Evolutionary conservation across 768 basidiomycete genomes (phyloP).

Genomic region (Nidula microcarpa): DNA sequence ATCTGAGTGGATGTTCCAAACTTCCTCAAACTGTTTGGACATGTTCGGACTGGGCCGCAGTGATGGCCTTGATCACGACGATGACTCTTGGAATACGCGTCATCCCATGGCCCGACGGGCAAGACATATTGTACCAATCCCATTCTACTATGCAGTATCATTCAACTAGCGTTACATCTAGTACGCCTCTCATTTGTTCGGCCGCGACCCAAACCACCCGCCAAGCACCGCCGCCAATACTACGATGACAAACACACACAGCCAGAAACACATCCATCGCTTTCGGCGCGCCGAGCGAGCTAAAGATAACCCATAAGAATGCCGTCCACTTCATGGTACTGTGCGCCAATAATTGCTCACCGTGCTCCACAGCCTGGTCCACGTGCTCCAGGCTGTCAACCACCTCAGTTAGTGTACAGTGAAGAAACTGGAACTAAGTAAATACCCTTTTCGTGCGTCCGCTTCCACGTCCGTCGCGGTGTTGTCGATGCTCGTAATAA

Average conservation of each 20-base stretch:
- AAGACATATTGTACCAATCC: no score
- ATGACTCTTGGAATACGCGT: neutral
- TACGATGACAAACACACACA: conserved; percentile 49
- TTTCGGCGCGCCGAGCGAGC: conserved; percentile 65
- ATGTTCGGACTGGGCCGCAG: neutral
- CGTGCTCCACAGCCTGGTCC: conserved; percentile 60
- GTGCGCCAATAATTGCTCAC: conserved; percentile 13
- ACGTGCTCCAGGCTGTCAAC: conserved; percentile 55
- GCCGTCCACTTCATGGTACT: neutral
- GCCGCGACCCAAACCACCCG: conserved; percentile 28
- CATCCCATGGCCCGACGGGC: neutral
- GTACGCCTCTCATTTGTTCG: conserved; percentile 7
- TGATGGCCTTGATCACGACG: neutral
- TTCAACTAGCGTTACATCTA: neutral
- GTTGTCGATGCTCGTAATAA: conserved; percentile 59
- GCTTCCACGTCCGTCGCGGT: conserved; percentile 60
- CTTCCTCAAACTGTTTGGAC: neutral
- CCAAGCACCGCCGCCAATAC: conserved; percentile 61
- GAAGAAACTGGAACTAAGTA: conserved; percentile 1
- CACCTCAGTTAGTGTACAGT: no score
- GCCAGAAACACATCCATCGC: conserved; percentile 83
- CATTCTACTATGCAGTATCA: neutral
- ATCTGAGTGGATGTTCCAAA: neutral
- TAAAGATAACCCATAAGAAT: conserved; percentile 7
- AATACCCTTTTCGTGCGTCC: conserved; percentile 73